Evolutionary conservation across 2,329 filamentous ascomycete species (phyloP).

Genomic region (Onygenales sp.): DNA sequence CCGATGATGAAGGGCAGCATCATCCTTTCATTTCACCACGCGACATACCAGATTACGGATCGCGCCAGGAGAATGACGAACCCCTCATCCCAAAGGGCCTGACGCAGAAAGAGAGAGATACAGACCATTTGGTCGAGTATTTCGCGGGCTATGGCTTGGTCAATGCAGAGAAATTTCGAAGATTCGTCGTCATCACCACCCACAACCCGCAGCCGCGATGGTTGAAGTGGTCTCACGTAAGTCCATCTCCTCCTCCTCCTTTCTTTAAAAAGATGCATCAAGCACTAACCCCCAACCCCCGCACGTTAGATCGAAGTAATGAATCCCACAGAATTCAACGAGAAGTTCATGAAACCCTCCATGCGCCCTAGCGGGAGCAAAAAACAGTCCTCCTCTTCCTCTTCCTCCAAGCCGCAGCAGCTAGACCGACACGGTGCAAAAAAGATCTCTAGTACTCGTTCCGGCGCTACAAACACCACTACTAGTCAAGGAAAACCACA

Average conservation of each 20-base stretch:
- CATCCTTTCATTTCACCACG: slow-evolving; percentile 22
- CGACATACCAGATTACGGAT: slow-evolving; percentile 20
- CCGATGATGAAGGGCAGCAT: slow-evolving; percentile 15
- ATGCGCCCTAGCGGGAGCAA: background rate
- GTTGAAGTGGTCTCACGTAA: slow-evolving; percentile 22
- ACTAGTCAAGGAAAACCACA: no score
- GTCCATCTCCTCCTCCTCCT: background rate
- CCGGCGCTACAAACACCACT: background rate
- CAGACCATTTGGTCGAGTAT: slow-evolving; percentile 29
- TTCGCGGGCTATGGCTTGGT: slow-evolving; percentile 29
- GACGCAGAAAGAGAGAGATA: slow-evolving; percentile 20
- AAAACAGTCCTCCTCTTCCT: background rate
- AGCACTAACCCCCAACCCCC: background rate
- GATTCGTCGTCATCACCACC: slow-evolving; percentile 22
- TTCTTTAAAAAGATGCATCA: background rate
- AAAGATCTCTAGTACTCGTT: background rate
- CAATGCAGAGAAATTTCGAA: slow-evolving; percentile 22
- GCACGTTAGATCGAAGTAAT: slow-evolving; percentile 9
- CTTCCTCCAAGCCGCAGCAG: background rate
- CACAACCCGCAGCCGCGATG: slow-evolving; percentile 17
- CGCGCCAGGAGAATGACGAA: slow-evolving; percentile 16
- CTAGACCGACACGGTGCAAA: background rate
- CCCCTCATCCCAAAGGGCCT: slow-evolving; percentile 16
- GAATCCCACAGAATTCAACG: slow-evolving; percentile 10
- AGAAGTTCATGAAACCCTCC: background rate